phyloP scores from a whole-genome alignment of 257 asterid genomes.

The Petunia axillaris region DNA sequence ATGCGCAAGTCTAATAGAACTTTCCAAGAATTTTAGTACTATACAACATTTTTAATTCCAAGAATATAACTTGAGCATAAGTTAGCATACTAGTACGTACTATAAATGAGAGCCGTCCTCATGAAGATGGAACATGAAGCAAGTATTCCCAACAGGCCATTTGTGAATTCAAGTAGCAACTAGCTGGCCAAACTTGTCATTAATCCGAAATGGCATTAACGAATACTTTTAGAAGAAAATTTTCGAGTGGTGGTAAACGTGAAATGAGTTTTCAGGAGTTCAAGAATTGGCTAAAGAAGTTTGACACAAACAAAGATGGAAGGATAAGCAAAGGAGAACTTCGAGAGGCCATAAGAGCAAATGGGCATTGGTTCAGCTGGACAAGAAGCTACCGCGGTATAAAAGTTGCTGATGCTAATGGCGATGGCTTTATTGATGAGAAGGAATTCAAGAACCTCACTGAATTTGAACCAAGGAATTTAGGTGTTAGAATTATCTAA shows the following conservation, averaged over 20 bases:
- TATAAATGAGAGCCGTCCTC: too few relatives aligned
- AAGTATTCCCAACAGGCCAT: too few relatives aligned
- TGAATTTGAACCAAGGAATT: conserved; percentile 39
- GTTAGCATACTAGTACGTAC: too few relatives aligned
- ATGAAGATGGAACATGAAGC: too few relatives aligned
- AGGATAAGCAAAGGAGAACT: conserved; percentile 40
- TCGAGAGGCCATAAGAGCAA: conserved; percentile 32
- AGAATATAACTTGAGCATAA: too few relatives aligned
- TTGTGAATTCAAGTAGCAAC: neutral
- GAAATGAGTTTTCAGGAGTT: conserved; percentile 33
- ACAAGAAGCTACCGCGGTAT: conserved; percentile 34
- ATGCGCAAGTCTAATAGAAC: too few relatives aligned
- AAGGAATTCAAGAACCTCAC: conserved; percentile 37
- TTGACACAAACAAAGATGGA: conserved; percentile 34
- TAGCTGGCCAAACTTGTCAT: neutral
- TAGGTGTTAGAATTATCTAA: conserved; percentile 35
- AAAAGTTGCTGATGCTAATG: conserved; percentile 32
- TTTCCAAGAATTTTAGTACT: too few relatives aligned
- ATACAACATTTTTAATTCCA: too few relatives aligned
- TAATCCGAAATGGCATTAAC: conserved; percentile 28
- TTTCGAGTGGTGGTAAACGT: conserved; percentile 9
- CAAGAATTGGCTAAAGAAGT: conserved; percentile 44
- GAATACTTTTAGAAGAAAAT: neutral
- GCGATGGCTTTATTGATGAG: conserved; percentile 41
- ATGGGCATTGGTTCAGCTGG: conserved; percentile 35